phyloP scores from a whole-genome alignment of 495 filamentous ascomycete species.

The Podospora tetraspora region DNA sequence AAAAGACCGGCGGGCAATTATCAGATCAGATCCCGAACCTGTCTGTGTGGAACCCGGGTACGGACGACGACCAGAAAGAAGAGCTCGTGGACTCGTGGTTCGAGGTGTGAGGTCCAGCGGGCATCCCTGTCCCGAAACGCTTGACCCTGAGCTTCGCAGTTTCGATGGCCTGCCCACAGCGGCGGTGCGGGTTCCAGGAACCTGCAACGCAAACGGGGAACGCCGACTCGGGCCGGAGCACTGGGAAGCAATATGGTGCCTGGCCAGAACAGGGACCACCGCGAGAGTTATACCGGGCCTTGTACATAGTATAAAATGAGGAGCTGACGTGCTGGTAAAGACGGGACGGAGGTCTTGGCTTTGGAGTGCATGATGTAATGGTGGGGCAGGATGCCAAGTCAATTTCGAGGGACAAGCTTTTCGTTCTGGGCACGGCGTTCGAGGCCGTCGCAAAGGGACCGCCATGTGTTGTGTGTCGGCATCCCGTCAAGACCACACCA shows the following conservation, averaged over 20 bases:
- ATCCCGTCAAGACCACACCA: neutral
- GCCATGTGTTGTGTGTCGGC: neutral
- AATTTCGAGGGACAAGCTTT: conserved; percentile 9
- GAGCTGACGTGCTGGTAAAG: neutral
- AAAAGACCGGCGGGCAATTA: neutral
- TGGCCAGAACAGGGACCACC: neutral
- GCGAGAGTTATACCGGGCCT: neutral
- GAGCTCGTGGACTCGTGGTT: neutral
- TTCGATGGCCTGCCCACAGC: neutral
- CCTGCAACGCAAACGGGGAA: neutral
- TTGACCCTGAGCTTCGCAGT: neutral
- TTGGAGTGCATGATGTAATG: conserved; percentile 20
- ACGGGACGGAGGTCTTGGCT: neutral
- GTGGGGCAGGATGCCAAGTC: conserved; percentile 15
- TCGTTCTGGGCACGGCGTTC: neutral
- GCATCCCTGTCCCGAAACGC: neutral
- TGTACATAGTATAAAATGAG: neutral
- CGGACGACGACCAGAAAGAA: neutral
- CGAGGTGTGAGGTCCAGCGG: neutral
- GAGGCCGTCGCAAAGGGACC: neutral
- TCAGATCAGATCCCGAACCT: neutral
- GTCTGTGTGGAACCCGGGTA: neutral
- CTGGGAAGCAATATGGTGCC: neutral
- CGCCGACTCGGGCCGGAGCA: neutral
- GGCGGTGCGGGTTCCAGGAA: neutral